phyloP scores from a whole-genome alignment of 129 eudicot genomes.

The Oenanthe sinensis region DNA sequence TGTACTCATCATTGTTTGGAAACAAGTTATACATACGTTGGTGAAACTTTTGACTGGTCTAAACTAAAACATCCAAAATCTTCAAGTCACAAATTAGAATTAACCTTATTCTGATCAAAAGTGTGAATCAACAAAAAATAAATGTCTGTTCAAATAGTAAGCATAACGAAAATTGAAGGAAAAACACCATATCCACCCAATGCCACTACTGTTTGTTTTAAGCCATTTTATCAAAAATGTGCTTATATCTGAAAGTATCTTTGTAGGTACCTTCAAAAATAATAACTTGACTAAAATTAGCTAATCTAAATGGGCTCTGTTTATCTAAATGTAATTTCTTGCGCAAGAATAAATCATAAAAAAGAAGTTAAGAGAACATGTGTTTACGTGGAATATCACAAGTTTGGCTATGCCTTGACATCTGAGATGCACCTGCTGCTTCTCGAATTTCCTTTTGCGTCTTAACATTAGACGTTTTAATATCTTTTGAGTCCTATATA shows the following conservation, averaged over 20 bases:
- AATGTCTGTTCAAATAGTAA: background rate
- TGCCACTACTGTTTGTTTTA: background rate
- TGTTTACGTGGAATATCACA: slow-evolving; percentile 17
- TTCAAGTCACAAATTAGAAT: background rate
- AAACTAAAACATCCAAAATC: background rate
- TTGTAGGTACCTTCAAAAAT: background rate
- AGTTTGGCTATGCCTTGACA: slow-evolving; percentile 5
- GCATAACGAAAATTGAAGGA: background rate
- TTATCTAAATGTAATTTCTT: background rate
- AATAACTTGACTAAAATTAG: background rate
- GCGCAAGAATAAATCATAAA: background rate
- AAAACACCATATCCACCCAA: background rate
- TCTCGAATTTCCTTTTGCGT: slow-evolving; percentile 3
- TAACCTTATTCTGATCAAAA: background rate
- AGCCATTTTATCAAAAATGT: background rate
- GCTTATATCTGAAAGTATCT: background rate
- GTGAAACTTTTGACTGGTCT: background rate
- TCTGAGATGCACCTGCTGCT: slow-evolving; percentile 4
- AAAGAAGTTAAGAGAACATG: slow-evolving; percentile 11
- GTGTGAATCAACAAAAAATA: background rate
- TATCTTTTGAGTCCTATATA: too few species aligned
- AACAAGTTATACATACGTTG: background rate
- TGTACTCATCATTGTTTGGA: background rate
- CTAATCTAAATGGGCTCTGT: background rate
- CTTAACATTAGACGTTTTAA: background rate